Conservation (phyloP, 768 basidiomycete genomes). For the Saitozyma sp. region DNA sequence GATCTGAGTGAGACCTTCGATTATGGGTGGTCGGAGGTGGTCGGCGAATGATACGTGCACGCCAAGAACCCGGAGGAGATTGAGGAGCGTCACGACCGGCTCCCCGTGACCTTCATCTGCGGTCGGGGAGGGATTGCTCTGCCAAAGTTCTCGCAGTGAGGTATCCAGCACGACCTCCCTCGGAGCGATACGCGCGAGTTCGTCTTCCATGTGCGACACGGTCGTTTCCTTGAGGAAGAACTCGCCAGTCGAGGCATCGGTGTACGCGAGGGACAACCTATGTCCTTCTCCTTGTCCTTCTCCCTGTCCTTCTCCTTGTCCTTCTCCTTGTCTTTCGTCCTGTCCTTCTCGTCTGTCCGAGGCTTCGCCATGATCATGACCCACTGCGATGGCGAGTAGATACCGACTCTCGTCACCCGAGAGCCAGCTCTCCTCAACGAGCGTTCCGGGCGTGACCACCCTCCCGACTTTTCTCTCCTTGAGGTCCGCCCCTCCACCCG, state of each 20-base stretch:
- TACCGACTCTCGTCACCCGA: constrained; percentile 87
- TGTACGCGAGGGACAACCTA: constrained; percentile 75
- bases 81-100: constrained; percentile 16
- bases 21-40: neutral
- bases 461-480: constrained; percentile 70
- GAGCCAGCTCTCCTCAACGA: constrained; percentile 87
- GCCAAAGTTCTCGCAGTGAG: constrained; percentile 12
- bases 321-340: neutral
- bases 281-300: constrained; percentile 35
- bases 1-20: neutral
- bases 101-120: neutral
- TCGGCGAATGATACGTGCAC: constrained; percentile 40
- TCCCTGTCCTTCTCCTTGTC: neutral
- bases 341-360: neutral
- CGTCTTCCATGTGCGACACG: constrained; percentile 67
- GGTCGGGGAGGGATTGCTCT: neutral
- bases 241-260: constrained; percentile 87
- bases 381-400: constrained; percentile 65
- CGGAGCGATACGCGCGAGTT: constrained; percentile 76
- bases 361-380: neutral
- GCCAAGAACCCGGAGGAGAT: constrained; percentile 31
- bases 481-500: constrained; percentile 50
- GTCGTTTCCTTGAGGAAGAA: constrained; percentile 72
- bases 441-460: constrained; percentile 88
- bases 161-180: constrained; percentile 71